Conservation (phyloP, 2,329 filamentous ascomycete genomes). For the Pseudogymnoascus sp. region DNA sequence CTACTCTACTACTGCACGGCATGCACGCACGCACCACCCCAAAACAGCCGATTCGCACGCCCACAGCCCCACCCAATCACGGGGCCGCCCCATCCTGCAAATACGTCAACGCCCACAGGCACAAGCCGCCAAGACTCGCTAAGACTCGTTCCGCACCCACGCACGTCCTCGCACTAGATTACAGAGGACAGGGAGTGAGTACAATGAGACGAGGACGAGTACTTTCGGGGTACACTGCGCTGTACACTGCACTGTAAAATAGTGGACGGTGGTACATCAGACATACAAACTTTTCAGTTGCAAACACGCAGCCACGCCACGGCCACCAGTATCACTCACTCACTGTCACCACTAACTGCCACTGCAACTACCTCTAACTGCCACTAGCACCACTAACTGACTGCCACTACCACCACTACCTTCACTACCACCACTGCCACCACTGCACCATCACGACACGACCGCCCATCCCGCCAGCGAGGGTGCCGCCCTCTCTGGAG, state of each 20-base stretch:
- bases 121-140: background rate
- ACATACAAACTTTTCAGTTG: no score
- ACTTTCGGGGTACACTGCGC: background rate
- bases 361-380: no score
- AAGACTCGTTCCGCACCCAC: background rate
- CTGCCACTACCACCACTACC: background rate
- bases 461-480: background rate
- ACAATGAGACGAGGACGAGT: background rate
- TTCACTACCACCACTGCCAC: background rate
- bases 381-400: background rate
- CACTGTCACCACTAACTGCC: no score
- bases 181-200: background rate
- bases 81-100: background rate
- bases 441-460: background rate
- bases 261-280: background rate
- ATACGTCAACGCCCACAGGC: background rate
- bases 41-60: background rate
- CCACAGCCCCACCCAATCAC: background rate
- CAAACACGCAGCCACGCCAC: no score
- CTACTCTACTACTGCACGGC: background rate
- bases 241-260: background rate
- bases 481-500: background rate
- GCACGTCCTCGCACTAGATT: background rate
- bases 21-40: background rate
- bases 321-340: no score